Base-by-base conservation (phyloP, 2,329 filamentous ascomycete species). In the Cladophialophora psammophila region DNA sequence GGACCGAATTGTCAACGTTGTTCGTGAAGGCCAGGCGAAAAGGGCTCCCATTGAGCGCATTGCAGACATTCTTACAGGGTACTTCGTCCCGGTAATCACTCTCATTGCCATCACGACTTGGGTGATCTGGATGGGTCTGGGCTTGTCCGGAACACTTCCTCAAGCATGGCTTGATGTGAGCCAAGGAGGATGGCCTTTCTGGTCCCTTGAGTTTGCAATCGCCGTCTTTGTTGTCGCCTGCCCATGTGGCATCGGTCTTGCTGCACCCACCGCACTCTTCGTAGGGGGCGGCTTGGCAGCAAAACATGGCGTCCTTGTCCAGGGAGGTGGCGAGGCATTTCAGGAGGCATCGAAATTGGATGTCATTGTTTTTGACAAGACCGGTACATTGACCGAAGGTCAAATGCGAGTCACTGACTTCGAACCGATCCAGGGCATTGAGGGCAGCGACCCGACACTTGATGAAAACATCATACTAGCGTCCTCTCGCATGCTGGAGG, bases 351-450 rank as follows among this genome's bases (percentile, higher is more conserved):
- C 91, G 75, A 87, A 86, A 10, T 84, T 94, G 53, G 88, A 93
- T 76, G 90, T 89, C 60, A 88, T 95, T 45, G 90, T 95, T 0
- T 95, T 96, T 75, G 92, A 96, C 83, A 95, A 96, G 83, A 96
- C 92, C 0, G 92, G 92, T 1, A 96, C 92, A 0, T 80, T 96
- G 65, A 95, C 92, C 0, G 82, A 90, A 72, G 85, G 84, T n/a
- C 84, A 86, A 54, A 82, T 87, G 31, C 80, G 80, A 53, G 84
- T 89, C 1, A 85, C 85, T 5, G 82, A 87, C 18, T 79, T 86
- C 69, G 78, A 81, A 64, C 63, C 81, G 15, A 73, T 83, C 48
- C 71, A 75, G 31, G 72, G 71, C 3, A 36, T 60, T 18, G 34
- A 61, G 18, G 36, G 48, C 9, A n/a, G 18, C 32, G 38, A 32